Percentiles rank a stretch among this genome's conserved stretches.
Evolutionary conservation across 768 basidiomycete genomes (phyloP).

Genomic region (Lyophyllum atratum): DNA sequence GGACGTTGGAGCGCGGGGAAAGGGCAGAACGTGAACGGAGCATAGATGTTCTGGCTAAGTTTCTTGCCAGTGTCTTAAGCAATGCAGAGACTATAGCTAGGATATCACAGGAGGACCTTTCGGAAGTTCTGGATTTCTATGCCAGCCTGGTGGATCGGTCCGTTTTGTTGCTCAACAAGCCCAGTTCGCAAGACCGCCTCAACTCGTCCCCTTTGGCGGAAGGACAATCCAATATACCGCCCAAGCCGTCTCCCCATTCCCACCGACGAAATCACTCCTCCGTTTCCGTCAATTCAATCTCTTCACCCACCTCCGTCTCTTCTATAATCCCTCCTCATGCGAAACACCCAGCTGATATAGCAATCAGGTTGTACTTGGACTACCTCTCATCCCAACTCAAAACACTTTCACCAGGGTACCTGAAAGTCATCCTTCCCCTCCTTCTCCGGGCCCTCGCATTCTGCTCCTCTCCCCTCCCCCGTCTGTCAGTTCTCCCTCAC

Average conservation of each 20-base stretch:
- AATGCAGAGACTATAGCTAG: constrained; percentile 57
- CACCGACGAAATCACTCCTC: constrained; percentile 69
- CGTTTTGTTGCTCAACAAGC: constrained; percentile 34
- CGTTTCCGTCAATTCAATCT: constrained; percentile 48
- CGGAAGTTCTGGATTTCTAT: constrained; percentile 62
- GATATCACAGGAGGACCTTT: constrained; percentile 58
- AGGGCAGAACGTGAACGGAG: constrained; percentile 63
- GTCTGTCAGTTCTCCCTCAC: constrained; percentile 55
- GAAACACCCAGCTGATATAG: constrained; percentile 64
- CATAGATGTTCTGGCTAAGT: constrained; percentile 59
- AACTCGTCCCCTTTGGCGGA: constrained; percentile 34
- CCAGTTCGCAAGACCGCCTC: constrained; percentile 24
- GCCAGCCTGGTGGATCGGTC: constrained; percentile 57
- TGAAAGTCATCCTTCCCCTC: constrained; percentile 62
- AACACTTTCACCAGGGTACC: constrained; percentile 53
- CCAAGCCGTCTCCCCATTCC: constrained; percentile 28
- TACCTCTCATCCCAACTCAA: constrained; percentile 66
- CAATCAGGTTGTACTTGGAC: constrained; percentile 61
- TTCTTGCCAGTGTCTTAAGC: constrained; percentile 53
- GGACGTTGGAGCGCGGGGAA: constrained; percentile 40
- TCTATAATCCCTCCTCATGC: constrained; percentile 15
- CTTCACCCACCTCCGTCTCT: constrained; percentile 30
- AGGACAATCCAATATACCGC: constrained; percentile 27
- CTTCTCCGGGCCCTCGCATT: constrained; percentile 73
- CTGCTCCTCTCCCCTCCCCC: constrained; percentile 67